Base-by-base conservation (phyloP, 1,284 basidiomycete genomes). In the Pulchroboletus neoregius region DNA sequence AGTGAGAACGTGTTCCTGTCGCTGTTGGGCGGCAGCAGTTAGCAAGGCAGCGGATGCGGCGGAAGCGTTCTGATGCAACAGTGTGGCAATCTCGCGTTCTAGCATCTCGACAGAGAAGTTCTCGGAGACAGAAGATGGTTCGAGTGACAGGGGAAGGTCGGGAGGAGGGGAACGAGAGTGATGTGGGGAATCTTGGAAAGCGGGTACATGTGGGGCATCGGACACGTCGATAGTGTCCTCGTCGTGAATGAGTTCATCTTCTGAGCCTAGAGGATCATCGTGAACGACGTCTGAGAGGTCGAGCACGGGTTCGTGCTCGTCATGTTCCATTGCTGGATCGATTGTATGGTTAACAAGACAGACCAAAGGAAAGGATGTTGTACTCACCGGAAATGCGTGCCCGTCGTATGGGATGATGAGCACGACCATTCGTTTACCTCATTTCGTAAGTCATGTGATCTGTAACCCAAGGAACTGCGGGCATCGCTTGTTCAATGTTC, bases 241-340 rank as follows among this genome's bases (percentile, higher is more conserved):
- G 46, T 76, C 69, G 55, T 78, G 53, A 12, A 69, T 39, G 36
- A 58, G 39, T 36, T 58, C 64, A 15, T 69, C 65, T 16, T 68
- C 66, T 24, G 66, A 60, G 44, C 54, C 58, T 0, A 84, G 75
- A 31, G 80, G 75, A 48, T 84, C 82, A 58, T 86, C 83, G 62
- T 86, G 82, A 34, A 88, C 83, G 62, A 88, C 86, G 66, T 88
- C 86, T 38, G 85, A 87, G 55, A 88, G 76, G 60, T 80, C 75
- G 51, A 88, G 75, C 52, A 78, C 75, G 50, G 76, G 75, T 56
- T 76, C 78, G 58, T 79, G 78, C 57, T 78, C 78, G 60, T 79
- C 79, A 59, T 74, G 70, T 58, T 83, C 76, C 80, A 84, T 83
- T 57, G 53, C 52, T 46, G 41, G 49, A 52, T 51, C 20, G 2